A percentile compares a stretch with the other conserved stretches of the same genome.
These are phyloP conservation scores for Protostelium mycophagum DNA, from an alignment of 78 protist genomes.

Conservation along the genomic window DNA sequence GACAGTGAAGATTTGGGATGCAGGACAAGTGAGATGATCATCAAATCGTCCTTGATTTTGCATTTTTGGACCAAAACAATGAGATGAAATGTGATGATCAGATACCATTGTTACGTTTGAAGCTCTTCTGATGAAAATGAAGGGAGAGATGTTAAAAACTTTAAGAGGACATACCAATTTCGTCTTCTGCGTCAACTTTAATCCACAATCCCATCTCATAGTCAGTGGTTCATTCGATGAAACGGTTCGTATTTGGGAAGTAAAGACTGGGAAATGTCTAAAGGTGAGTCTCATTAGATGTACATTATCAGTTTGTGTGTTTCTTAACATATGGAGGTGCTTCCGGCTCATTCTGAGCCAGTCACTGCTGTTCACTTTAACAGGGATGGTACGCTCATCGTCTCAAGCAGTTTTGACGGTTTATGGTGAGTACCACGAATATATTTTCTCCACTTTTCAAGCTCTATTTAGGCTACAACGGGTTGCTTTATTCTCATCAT, in stretches of 20 bases:
- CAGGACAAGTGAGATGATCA: conserved; percentile 20
- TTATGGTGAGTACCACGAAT: conserved; percentile 26
- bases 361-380: conserved; percentile 86
- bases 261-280: conserved; percentile 60
- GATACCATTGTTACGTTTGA: too few relatives aligned
- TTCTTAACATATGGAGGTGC: too few relatives aligned
- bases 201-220: conserved; percentile 80
- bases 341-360: conserved; percentile 91
- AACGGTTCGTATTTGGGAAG: conserved; percentile 70
- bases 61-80: too few relatives aligned
- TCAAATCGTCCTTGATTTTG: not conserved
- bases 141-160: conserved; percentile 39
- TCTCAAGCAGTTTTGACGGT: conserved; percentile 80
- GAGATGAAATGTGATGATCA: too few relatives aligned
- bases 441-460: conserved; percentile 2
- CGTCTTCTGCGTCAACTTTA: conserved; percentile 80
- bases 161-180: conserved; percentile 78
- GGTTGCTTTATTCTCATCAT: not conserved
- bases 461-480: not conserved
- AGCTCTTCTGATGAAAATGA: not conserved
- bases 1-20: conserved; percentile 79
- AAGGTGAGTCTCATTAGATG: too few relatives aligned
- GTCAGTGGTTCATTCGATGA: conserved; percentile 91
- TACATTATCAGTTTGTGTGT: too few relatives aligned
- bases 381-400: conserved; percentile 87